These are phyloP conservation scores for Cladorrhinum sp. DNA, from an alignment of 2,329 filamentous ascomycete genomes.

Conservation along the genomic window DNA sequence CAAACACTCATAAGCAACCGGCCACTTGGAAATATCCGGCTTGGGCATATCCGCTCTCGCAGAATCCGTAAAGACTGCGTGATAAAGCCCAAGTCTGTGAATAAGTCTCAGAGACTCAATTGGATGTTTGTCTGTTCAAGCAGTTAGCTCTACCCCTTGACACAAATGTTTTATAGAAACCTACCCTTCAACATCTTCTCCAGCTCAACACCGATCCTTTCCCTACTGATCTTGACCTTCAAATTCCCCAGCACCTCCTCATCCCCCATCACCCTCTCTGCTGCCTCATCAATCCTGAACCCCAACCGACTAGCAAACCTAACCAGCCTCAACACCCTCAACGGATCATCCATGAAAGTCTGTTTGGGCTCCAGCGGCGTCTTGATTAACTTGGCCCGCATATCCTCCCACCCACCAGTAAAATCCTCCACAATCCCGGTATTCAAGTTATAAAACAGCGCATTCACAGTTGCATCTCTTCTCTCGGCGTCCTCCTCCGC, in stretches of 20 bases:
- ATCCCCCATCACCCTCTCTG: slow-evolving; percentile 72
- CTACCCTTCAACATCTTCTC: slow-evolving; percentile 84
- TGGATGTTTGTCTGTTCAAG: slow-evolving; percentile 54
- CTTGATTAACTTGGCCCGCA: slow-evolving; percentile 69
- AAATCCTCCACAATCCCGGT: slow-evolving; percentile 80
- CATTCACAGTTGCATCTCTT: slow-evolving; percentile 90
- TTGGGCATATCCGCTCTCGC: slow-evolving; percentile 46
- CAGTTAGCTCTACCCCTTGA: slow-evolving; percentile 5
- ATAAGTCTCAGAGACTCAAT: slow-evolving; percentile 62
- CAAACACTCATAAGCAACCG: slow-evolving; percentile 61
- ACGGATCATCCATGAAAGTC: slow-evolving; percentile 91
- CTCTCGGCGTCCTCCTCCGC: slow-evolving; percentile 85
- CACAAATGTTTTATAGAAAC: background rate
- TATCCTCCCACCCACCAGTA: slow-evolving; percentile 73
- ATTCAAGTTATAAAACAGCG: slow-evolving; percentile 91
- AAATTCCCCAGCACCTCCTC: slow-evolving; percentile 74
- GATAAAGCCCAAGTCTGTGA: slow-evolving; percentile 64
- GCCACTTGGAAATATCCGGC: slow-evolving; percentile 62
- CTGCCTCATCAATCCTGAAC: slow-evolving; percentile 71
- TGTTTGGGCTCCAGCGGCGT: slow-evolving; percentile 86
- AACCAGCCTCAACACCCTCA: slow-evolving; percentile 81
- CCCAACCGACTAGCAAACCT: slow-evolving; percentile 83
- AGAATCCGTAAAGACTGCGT: slow-evolving; percentile 71
- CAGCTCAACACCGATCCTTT: slow-evolving; percentile 81
- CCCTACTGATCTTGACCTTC: slow-evolving; percentile 85